Evolutionary conservation across 345 rosid genomes (phyloP).

Genomic region (Physaria fendleri): DNA sequence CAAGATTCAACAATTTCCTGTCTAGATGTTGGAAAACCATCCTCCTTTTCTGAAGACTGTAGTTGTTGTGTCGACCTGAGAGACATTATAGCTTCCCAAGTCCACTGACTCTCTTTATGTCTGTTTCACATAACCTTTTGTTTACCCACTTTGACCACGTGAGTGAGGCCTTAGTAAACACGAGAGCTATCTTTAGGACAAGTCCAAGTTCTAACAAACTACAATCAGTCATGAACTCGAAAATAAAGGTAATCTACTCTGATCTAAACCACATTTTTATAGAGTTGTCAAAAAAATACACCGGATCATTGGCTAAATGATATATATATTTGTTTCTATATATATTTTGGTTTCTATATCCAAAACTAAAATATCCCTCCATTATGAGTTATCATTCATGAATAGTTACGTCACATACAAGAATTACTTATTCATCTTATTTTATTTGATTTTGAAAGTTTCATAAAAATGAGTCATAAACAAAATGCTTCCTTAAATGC

Average conservation of each 20-base stretch:
- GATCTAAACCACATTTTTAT: too few species aligned
- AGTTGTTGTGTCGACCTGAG: slow-evolving; percentile 83
- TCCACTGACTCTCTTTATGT: too few species aligned
- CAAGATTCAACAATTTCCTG: slow-evolving; percentile 81
- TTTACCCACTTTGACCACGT: too few species aligned
- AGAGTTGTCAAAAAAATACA: too few species aligned
- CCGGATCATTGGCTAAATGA: too few species aligned
- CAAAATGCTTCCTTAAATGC: slow-evolving; percentile 25
- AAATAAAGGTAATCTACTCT: too few species aligned
- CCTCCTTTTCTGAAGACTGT: slow-evolving; percentile 51
- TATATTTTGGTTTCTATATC: slow-evolving; percentile 14
- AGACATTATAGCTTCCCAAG: slow-evolving; percentile 92
- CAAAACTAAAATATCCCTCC: slow-evolving; percentile 7
- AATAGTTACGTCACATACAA: slow-evolving; percentile 17
- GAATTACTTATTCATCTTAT: slow-evolving; percentile 19
- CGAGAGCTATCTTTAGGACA: too few species aligned
- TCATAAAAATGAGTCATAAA: slow-evolving; percentile 12
- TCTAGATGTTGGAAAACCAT: slow-evolving; percentile 92
- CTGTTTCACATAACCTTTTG: too few species aligned
- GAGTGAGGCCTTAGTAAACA: too few species aligned
- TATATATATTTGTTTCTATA: too few species aligned
- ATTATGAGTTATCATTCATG: slow-evolving; percentile 1
- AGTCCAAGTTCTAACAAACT: too few species aligned
- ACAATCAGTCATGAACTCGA: too few species aligned
- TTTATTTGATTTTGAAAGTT: slow-evolving; percentile 16